These are phyloP conservation scores for Knufia fluminis DNA, from an alignment of 2,329 filamentous ascomycete species.

Conservation along the genomic window DNA sequence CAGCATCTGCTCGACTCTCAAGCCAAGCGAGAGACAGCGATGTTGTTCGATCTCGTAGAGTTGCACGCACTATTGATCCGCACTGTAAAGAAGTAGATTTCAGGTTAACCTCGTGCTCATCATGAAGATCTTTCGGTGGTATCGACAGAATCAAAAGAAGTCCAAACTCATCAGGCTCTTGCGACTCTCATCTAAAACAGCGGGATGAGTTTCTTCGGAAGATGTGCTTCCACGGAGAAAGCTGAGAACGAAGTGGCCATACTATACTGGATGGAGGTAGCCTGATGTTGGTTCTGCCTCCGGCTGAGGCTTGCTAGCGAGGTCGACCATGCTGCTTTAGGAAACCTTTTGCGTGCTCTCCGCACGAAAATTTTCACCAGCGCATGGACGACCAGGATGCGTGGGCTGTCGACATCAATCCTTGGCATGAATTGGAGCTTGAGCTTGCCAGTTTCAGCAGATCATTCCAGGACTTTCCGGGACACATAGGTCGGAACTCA, in stretches of 20 bases:
- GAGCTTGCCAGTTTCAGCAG: background rate
- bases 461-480: background rate
- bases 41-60: too few relatives aligned
- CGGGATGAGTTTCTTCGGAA: background rate
- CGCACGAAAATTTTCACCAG: conserved; percentile 10
- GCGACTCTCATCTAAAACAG: background rate
- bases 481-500: background rate
- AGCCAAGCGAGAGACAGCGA: too few relatives aligned
- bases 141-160: too few relatives aligned
- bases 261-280: conserved; percentile 18
- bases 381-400: background rate
- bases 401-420: background rate
- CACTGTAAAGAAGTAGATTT: too few relatives aligned
- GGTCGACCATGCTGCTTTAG: conserved; percentile 9
- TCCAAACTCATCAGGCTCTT: background rate
- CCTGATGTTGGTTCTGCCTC: conserved; percentile 23
- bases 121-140: too few relatives aligned
- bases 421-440: conserved; percentile 1
- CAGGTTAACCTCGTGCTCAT: too few relatives aligned
- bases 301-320: background rate
- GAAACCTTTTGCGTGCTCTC: conserved; percentile 3
- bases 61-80: too few relatives aligned
- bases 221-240: conserved; percentile 21
- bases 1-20: too few relatives aligned
- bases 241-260: conserved; percentile 12